Conservation (phyloP, 352 stramenopile genomes). For the Phytophthora pistaciae region DNA sequence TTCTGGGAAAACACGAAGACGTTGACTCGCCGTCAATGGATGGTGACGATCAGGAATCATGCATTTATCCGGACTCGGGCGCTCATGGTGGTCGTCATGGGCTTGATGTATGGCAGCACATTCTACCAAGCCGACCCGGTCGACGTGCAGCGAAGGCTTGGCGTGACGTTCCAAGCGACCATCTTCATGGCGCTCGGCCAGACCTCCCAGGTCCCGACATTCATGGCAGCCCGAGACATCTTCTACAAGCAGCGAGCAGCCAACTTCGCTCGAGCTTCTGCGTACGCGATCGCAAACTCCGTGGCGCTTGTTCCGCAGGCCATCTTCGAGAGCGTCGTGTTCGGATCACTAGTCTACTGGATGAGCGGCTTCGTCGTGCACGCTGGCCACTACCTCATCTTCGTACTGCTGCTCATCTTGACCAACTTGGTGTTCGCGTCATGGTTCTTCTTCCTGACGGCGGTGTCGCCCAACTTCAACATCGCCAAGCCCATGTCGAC, state of each 20-base stretch:
- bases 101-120: conserved; percentile 38
- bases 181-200: conserved; percentile 80
- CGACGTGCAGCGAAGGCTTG: conserved; percentile 49
- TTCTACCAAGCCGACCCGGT: conserved; percentile 52
- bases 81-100: conserved; percentile 45
- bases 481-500: conserved; percentile 35
- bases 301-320: conserved; percentile 65
- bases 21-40: conserved; percentile 52
- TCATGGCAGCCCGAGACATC: conserved; percentile 63
- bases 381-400: conserved; percentile 34
- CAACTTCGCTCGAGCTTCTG: conserved; percentile 76
- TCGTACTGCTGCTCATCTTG: conserved; percentile 39
- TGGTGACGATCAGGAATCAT: conserved; percentile 50
- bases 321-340: conserved; percentile 65
- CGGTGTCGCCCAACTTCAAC: conserved; percentile 28
- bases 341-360: conserved; percentile 83
- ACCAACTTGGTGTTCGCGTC: conserved; percentile 42
- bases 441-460: conserved; percentile 52
- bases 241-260: conserved; percentile 84
- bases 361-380: conserved; percentile 57
- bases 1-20: conserved; percentile 40
- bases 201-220: conserved; percentile 70
- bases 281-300: conserved; percentile 57
- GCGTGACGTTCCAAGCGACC: conserved; percentile 73
- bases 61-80: conserved; percentile 37